Percentiles rank a stretch among this genome's conserved stretches.
phyloP scores from a whole-genome alignment of 345 rosid genomes.

The Euphorbia tirucalli region DNA sequence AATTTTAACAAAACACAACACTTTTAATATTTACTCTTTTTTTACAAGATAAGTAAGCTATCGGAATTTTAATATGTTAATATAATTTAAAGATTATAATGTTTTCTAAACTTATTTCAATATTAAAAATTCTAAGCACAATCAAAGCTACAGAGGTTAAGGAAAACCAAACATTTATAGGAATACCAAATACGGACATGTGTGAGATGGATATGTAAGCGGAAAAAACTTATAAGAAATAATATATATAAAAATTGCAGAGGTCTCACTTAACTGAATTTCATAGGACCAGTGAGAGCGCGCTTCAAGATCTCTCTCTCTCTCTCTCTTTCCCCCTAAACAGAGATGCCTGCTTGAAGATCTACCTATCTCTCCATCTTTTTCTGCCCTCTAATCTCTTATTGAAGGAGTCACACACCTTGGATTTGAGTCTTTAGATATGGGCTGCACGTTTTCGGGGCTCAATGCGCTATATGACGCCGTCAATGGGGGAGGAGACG shows the following conservation, averaged over 20 bases:
- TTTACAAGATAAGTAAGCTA: too few species aligned
- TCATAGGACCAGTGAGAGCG: not conserved
- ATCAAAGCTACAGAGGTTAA: too few species aligned
- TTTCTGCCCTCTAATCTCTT: not conserved
- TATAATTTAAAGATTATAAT: too few species aligned
- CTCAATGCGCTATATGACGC: conserved; percentile 88
- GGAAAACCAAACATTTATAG: not conserved
- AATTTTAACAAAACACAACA: too few species aligned
- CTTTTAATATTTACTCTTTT: too few species aligned
- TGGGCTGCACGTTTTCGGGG: conserved; percentile 96
- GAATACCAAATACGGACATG: not conserved
- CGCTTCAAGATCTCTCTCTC: conserved; percentile 1
- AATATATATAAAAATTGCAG: not conserved
- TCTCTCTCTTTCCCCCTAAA: not conserved
- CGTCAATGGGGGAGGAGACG: conserved; percentile 87
- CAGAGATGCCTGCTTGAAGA: not conserved
- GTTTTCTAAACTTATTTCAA: too few species aligned
- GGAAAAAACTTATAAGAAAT: not conserved
- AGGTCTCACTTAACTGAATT: not conserved
- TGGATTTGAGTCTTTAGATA: conserved; percentile 9
- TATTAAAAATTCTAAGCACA: too few species aligned
- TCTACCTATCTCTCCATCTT: not conserved
- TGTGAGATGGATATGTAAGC: not conserved
- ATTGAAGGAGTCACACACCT: not conserved
- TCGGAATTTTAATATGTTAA: too few species aligned